phyloP scores from a whole-genome alignment of 371 early-diverging fungal genomes.

The Lichtheimia corymbifera region DNA sequence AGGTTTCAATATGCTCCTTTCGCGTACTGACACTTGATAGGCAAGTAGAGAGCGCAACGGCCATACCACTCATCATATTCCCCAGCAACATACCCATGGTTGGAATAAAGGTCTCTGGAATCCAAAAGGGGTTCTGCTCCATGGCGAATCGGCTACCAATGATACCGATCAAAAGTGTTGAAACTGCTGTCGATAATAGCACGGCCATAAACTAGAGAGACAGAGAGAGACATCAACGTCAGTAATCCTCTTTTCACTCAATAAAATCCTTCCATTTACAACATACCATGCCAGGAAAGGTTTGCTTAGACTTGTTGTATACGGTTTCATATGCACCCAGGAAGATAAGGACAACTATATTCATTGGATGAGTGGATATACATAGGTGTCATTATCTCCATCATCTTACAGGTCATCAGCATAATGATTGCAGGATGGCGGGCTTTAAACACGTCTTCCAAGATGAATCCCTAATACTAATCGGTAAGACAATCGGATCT shows the following conservation, averaged over 20 bases:
- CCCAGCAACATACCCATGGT: conserved; percentile 88
- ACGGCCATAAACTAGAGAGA: conserved; percentile 54
- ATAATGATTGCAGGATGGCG: conserved; percentile 54
- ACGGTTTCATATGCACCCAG: conserved; percentile 63
- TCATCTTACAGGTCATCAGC: conserved; percentile 58
- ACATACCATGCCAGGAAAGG: conserved; percentile 54
- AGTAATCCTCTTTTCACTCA: too few relatives aligned
- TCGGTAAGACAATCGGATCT: background rate
- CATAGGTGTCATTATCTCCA: background rate
- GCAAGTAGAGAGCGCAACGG: conserved; percentile 71
- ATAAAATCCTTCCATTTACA: background rate
- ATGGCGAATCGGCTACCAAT: conserved; percentile 74
- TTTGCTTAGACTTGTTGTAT: conserved; percentile 60
- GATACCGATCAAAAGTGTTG: conserved; percentile 56
- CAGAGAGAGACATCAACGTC: background rate
- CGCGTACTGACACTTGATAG: conserved; percentile 57
- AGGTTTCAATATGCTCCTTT: conserved; percentile 67
- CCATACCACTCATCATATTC: conserved; percentile 82
- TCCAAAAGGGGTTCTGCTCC: conserved; percentile 71
- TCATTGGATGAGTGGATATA: background rate
- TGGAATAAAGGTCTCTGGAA: conserved; percentile 83
- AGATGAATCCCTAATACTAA: conserved; percentile 22
- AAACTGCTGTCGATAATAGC: conserved; percentile 46
- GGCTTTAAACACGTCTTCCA: conserved; percentile 67
- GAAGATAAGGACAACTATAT: conserved; percentile 47